Conservation (phyloP, 768 basidiomycete genomes). For the Termitomyces sp. region DNA sequence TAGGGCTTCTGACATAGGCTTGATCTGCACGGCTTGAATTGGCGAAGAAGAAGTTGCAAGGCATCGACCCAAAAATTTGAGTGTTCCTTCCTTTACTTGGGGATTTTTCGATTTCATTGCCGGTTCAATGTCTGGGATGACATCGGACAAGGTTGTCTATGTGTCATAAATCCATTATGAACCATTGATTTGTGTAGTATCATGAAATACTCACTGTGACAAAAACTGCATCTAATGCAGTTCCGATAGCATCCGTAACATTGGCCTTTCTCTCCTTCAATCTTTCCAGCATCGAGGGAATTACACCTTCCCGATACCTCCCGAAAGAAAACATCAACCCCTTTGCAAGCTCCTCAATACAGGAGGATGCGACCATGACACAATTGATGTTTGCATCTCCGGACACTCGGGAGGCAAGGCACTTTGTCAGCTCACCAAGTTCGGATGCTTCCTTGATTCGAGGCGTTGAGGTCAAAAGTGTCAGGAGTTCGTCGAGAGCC, state of each 20-base stretch:
- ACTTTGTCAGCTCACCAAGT: conserved; percentile 70
- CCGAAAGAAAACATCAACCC: conserved; percentile 75
- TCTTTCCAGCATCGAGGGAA: conserved; percentile 79
- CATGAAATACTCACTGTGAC: conserved; percentile 54
- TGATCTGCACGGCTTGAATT: conserved; percentile 72
- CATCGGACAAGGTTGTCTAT: conserved; percentile 81
- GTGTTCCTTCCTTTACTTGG: conserved; percentile 90
- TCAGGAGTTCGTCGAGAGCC: conserved; percentile 77
- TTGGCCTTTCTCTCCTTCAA: conserved; percentile 91
- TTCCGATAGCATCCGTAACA: conserved; percentile 86
- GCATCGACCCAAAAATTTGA: conserved; percentile 82
- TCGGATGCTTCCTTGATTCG: conserved; percentile 80
- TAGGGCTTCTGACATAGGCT: conserved; percentile 75
- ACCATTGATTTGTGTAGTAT: not conserved
- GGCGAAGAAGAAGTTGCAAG: conserved; percentile 68
- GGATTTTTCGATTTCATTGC: conserved; percentile 90
- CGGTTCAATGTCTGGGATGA: conserved; percentile 77
- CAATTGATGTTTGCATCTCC: conserved; percentile 94
- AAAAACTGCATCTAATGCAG: conserved; percentile 87
- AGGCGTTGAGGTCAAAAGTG: conserved; percentile 63
- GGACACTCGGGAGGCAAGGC: conserved; percentile 76
- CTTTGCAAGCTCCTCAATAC: conserved; percentile 82
- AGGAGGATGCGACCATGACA: conserved; percentile 83
- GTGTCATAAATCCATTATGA: conserved; percentile 11
- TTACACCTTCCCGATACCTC: conserved; percentile 64